Base-by-base conservation (phyloP, 305 asterid genomes). In the Ilex paraguariensis region DNA sequence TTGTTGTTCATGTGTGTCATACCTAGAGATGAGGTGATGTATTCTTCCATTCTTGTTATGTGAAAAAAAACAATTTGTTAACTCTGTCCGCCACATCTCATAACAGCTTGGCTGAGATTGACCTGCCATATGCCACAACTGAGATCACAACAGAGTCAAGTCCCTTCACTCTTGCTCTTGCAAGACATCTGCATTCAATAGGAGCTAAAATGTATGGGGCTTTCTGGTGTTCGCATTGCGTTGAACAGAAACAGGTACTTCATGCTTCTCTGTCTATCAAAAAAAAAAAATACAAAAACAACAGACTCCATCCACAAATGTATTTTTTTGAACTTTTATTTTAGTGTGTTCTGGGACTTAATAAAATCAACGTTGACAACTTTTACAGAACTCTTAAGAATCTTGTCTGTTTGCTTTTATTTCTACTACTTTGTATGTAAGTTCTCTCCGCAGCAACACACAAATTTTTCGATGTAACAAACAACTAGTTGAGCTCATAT, bases 171-270 rank as follows among this genome's bases (percentile, higher is more conserved):
- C 67, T 91, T 69, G 77, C 95, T 66, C 94, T 91, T 53, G 98
- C 95, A 4, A 88, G 46, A 65, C 92, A 88, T 75, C 84, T 91
- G 66, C 85, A 13, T 60, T 84, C 95, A 51, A 68, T 85, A 49
- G 95, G 95, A 64, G 96, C 98, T 33, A 86, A 84, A 75, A 58
- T 91, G 61, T 91, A 86, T 66, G 96, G 98, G 70, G 95, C 95
- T 67, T 91, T 91, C 78, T 91, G 98, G 98, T 88, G 96, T 75
- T 80, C 95, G 21, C 98, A 88, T 70, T 91, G 98, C 70, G 70
- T 62, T 73, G 84, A 83, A 56, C 96, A 91, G 80, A 86, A 83
- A 70, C 82, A 88, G 94, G 98, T 91, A 82, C 39, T 57, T 55
- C 63, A 7, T 36, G 42, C 2, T 36, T 7, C 0, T 36, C 42